Conservation (phyloP, 2,329 filamentous ascomycete genomes). For the Epichloe gansuensis region DNA sequence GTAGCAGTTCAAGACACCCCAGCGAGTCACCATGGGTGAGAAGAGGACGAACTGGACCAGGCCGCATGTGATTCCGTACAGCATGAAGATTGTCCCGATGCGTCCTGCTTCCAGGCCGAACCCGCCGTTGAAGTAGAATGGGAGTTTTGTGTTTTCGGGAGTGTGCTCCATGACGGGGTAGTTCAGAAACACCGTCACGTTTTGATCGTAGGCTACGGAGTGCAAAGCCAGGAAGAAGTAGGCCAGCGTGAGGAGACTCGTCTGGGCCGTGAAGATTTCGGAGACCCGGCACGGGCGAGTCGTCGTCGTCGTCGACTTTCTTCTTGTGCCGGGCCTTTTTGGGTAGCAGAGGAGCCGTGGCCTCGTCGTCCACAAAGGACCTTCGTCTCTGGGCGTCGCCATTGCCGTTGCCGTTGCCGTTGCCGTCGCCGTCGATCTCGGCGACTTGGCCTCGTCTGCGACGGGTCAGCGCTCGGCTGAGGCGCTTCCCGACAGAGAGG, state of each 20-base stretch:
- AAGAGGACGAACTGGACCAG: conserved; percentile 80
- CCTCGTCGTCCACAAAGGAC: conserved; percentile 44
- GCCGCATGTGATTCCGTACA: conserved; percentile 70
- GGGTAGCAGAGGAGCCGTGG: conserved; percentile 42
- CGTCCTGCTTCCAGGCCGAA: conserved; percentile 61
- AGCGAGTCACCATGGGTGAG: conserved; percentile 58
- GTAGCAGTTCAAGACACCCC: conserved; percentile 64
- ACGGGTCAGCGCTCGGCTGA: conserved; percentile 34
- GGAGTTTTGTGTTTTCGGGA: conserved; percentile 47
- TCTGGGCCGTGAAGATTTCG: conserved; percentile 63
- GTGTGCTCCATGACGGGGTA: conserved; percentile 50
- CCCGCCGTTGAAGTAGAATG: conserved; percentile 72
- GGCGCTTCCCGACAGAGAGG: conserved; percentile 54
- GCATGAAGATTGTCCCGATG: conserved; percentile 77
- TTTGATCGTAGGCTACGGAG: conserved; percentile 73
- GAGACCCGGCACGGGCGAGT: conserved; percentile 27
- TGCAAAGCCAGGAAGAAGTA: conserved; percentile 78
- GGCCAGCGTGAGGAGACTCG: conserved; percentile 58
- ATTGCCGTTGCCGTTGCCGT: conserved; percentile 3
- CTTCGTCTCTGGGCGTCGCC: conserved; percentile 21
- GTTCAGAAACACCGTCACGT: conserved; percentile 81
- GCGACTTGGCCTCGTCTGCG: neutral
- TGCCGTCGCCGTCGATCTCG: neutral
- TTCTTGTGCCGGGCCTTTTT: conserved; percentile 17
- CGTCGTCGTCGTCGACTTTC: conserved; percentile 8